Evolutionary conservation across 2,329 filamentous ascomycete species (phyloP).

Genomic region (Aureobasidium subglaciale): DNA sequence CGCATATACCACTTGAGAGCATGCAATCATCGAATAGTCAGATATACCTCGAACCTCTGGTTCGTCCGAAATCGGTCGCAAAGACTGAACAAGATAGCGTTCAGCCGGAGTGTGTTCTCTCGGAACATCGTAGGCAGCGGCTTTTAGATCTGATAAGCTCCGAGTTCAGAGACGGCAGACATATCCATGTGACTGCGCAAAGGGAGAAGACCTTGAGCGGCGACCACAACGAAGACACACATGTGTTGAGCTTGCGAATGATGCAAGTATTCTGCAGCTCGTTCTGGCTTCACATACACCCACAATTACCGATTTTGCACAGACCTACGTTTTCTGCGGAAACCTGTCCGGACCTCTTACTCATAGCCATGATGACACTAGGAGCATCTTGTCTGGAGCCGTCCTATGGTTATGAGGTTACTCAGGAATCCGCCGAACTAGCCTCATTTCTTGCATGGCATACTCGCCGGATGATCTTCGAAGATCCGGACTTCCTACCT

Average conservation of each 20-base stretch:
- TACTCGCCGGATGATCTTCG: slow-evolving; percentile 92
- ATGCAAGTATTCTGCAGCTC: slow-evolving; percentile 92
- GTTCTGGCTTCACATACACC: slow-evolving; percentile 92
- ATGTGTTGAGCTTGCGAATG: slow-evolving; percentile 77
- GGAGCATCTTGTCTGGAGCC: slow-evolving; percentile 86
- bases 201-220: slow-evolving; percentile 51
- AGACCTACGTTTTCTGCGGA: slow-evolving; percentile 89
- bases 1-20: not conserved
- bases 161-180: slow-evolving; percentile 5
- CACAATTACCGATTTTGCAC: slow-evolving; percentile 89
- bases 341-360: slow-evolving; percentile 72
- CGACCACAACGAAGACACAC: slow-evolving; percentile 56
- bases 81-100: slow-evolving; percentile 9
- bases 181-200: not conserved
- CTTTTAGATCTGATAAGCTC: not conserved
- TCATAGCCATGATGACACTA: slow-evolving; percentile 86
- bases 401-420: slow-evolving; percentile 65
- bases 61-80: not conserved
- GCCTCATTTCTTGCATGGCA: slow-evolving; percentile 90
- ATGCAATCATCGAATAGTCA: not conserved
- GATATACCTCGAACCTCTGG: not conserved
- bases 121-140: not conserved
- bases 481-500: slow-evolving; percentile 79
- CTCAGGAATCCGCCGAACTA: slow-evolving; percentile 69
- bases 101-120: slow-evolving; percentile 8